Evolutionary conservation across 2,329 filamentous ascomycete genomes (phyloP).

Genomic region (Helotiales sp.): DNA sequence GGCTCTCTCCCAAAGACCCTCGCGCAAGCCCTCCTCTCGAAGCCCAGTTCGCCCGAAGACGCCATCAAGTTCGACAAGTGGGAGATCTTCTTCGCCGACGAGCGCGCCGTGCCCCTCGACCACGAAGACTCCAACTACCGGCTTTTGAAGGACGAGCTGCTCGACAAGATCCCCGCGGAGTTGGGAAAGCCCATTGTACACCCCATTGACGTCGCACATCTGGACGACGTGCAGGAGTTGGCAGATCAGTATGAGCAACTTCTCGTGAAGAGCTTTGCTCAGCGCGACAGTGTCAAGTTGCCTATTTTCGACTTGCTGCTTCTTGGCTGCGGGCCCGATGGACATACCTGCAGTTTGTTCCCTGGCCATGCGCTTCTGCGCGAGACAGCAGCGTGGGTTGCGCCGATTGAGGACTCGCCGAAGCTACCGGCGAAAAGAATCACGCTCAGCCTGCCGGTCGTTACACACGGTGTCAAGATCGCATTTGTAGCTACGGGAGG

Average conservation of each 20-base stretch:
- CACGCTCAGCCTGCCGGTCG: slow-evolving; percentile 89
- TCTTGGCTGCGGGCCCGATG: slow-evolving; percentile 92
- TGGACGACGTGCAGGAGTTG: slow-evolving; percentile 83
- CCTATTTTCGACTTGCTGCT: slow-evolving; percentile 95
- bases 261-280: slow-evolving; percentile 84
- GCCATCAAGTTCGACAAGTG: slow-evolving; percentile 80
- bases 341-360: slow-evolving; percentile 96
- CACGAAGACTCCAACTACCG: slow-evolving; percentile 94
- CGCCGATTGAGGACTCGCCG: slow-evolving; percentile 88
- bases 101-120: slow-evolving; percentile 90
- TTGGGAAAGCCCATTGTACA: slow-evolving; percentile 71
- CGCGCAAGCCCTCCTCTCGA: slow-evolving; percentile 77
- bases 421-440: slow-evolving; percentile 93
- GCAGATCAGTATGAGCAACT: slow-evolving; percentile 92
- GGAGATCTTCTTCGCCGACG: slow-evolving; percentile 99
- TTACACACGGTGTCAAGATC: slow-evolving; percentile 83
- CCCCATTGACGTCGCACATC: slow-evolving; percentile 71
- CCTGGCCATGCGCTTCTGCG: slow-evolving; percentile 85
- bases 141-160: slow-evolving; percentile 82
- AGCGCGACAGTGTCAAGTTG: slow-evolving; percentile 89
- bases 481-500: slow-evolving; percentile 90
- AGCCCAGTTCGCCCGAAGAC: slow-evolving; percentile 57
- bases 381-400: slow-evolving; percentile 89
- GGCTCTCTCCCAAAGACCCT: slow-evolving; percentile 90
- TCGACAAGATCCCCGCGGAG: slow-evolving; percentile 81